These are phyloP conservation scores for Fonsecaea multimorphosa DNA, from an alignment of 2,329 filamentous ascomycete genomes.

Conservation along the genomic window DNA sequence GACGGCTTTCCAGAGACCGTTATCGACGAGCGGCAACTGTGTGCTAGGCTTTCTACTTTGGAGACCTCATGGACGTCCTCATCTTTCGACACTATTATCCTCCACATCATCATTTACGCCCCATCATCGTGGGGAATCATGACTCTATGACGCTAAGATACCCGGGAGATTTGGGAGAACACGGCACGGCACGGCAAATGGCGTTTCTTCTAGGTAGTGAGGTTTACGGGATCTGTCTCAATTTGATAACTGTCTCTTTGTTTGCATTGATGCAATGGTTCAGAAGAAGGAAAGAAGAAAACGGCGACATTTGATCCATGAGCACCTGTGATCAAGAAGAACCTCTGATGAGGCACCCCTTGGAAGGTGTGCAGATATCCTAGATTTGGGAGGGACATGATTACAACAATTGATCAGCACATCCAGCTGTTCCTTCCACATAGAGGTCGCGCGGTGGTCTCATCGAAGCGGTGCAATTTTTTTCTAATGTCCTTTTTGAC, in stretches of 20 bases:
- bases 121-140: background rate
- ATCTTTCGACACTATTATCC: background rate
- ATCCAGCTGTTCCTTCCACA: too few species aligned
- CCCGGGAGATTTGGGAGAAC: background rate
- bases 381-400: too few species aligned
- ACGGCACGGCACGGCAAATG: background rate
- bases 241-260: background rate
- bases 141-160: constrained; percentile 18
- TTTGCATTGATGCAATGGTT: background rate
- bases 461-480: too few species aligned
- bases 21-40: constrained; percentile 24
- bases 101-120: constrained; percentile 5
- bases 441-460: too few species aligned
- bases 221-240: background rate
- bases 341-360: too few species aligned
- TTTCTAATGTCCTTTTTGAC: too few species aligned
- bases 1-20: background rate
- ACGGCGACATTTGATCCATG: too few species aligned
- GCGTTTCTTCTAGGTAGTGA: background rate
- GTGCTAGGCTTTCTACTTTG: constrained; percentile 1
- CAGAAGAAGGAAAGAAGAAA: background rate
- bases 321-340: too few species aligned
- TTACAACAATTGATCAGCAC: too few species aligned
- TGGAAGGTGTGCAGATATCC: too few species aligned
- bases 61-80: background rate